phyloP scores from a whole-genome alignment of 2,329 filamentous ascomycete species.

The Torrubiellomyces zombiae region DNA sequence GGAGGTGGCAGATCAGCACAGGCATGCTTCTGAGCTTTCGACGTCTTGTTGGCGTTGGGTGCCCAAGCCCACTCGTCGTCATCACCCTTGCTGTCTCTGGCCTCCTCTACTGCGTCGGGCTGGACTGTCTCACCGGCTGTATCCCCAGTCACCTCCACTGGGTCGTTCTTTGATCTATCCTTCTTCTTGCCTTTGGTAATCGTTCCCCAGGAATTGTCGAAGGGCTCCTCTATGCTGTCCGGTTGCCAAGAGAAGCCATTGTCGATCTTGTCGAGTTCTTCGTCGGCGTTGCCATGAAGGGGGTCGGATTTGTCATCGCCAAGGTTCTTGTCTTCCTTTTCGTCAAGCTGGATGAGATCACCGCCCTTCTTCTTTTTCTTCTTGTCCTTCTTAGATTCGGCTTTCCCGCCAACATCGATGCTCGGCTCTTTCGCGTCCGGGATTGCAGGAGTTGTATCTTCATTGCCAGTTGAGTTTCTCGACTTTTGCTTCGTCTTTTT shows the following conservation, averaged over 20 bases:
- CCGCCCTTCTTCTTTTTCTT: slow-evolving; percentile 26
- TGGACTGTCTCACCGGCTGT: slow-evolving; percentile 28
- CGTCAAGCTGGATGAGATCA: slow-evolving; percentile 20
- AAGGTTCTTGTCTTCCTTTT: slow-evolving; percentile 9
- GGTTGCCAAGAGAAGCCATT: slow-evolving; percentile 19
- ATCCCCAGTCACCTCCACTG: slow-evolving; percentile 28
- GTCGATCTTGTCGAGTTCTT: slow-evolving; percentile 31
- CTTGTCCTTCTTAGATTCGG: slow-evolving; percentile 15
- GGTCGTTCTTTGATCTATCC: slow-evolving; percentile 30
- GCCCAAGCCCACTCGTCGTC: slow-evolving; percentile 27
- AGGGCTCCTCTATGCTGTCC: slow-evolving; percentile 25
- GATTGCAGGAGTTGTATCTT: no score
- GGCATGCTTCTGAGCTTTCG: slow-evolving; percentile 20
- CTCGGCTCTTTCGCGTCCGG: no score
- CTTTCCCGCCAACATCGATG: slow-evolving; percentile 7
- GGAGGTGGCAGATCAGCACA: slow-evolving; percentile 27
- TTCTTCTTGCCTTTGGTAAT: slow-evolving; percentile 21
- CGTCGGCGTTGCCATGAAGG: slow-evolving; percentile 13
- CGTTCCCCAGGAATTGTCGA: slow-evolving; percentile 22
- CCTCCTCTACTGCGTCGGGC: slow-evolving; percentile 27
- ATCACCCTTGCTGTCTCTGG: slow-evolving; percentile 25
- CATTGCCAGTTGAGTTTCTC: slow-evolving; percentile 1
- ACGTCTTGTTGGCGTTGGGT: slow-evolving; percentile 25
- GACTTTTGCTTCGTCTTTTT: slow-evolving; percentile 1
- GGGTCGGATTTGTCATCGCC: slow-evolving; percentile 11